Percentiles rank a stretch among this genome's conserved stretches.
phyloP scores from a whole-genome alignment of 2,329 filamentous ascomycete genomes.

The Geosmithia putterillii region DNA sequence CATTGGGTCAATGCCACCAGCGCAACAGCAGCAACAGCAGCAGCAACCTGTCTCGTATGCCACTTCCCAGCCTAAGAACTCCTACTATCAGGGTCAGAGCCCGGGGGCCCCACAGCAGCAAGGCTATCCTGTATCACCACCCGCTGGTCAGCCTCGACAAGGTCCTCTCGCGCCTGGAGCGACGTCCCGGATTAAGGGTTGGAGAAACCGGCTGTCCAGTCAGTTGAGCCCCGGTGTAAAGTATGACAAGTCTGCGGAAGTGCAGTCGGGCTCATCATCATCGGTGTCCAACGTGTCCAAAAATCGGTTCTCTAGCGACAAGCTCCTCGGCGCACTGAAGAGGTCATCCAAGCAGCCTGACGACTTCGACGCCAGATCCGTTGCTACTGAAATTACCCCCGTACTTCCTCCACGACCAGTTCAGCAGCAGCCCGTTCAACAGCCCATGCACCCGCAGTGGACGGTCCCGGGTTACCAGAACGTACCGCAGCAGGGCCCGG shows the following conservation, averaged over 20 bases:
- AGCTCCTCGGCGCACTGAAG: constrained; percentile 18
- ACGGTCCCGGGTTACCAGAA: not conserved
- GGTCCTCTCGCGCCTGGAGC: not conserved
- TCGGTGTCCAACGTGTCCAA: not conserved
- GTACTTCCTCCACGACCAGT: not conserved
- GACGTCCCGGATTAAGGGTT: not conserved
- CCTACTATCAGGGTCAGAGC: not conserved
- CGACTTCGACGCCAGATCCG: not conserved
- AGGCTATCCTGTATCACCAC: too few relatives aligned
- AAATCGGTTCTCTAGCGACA: constrained; percentile 8
- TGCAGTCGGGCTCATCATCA: too few relatives aligned
- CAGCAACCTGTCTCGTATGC: not conserved
- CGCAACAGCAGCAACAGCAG: too few relatives aligned
- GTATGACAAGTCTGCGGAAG: not conserved
- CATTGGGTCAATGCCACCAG: too few relatives aligned
- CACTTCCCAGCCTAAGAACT: too few relatives aligned
- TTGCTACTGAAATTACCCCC: not conserved
- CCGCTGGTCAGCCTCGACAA: too few relatives aligned
- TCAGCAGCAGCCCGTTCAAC: constrained; percentile 2
- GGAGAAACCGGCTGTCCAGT: not conserved
- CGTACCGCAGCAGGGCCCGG: too few relatives aligned
- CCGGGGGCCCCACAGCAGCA: too few relatives aligned
- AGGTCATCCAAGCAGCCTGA: constrained; percentile 14
- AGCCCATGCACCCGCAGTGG: not conserved
- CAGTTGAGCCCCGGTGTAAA: not conserved